Conservation (phyloP, 192 early-diverging fungal genomes). For the Coemansia sp. region DNA sequence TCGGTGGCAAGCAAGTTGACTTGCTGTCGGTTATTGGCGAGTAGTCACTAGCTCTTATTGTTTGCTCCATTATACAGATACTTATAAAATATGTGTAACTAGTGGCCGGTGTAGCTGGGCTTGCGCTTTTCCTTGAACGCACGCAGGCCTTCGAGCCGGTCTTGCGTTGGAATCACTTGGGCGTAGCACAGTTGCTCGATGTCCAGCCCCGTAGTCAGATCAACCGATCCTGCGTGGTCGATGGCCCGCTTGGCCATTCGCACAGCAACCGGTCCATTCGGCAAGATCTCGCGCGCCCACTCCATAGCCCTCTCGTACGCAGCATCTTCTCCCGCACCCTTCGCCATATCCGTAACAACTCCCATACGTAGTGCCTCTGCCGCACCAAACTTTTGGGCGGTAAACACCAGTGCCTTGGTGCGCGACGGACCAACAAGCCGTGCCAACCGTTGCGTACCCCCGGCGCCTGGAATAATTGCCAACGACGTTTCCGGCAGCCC, state of each 20-base stretch:
- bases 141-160: slow-evolving; percentile 82
- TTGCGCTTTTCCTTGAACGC: slow-evolving; percentile 82
- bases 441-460: slow-evolving; percentile 90
- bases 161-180: slow-evolving; percentile 90
- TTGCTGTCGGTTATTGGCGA: slow-evolving; percentile 55
- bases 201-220: slow-evolving; percentile 81
- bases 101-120: slow-evolving; percentile 70
- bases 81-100: neutral
- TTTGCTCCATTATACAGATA: slow-evolving; percentile 2
- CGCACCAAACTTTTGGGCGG: slow-evolving; percentile 66
- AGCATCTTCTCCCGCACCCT: slow-evolving; percentile 22
- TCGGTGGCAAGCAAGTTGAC: slow-evolving; percentile 55
- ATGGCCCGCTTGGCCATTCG: slow-evolving; percentile 91
- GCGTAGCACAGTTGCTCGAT: slow-evolving; percentile 95
- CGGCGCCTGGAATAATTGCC: slow-evolving; percentile 96
- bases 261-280: slow-evolving; percentile 80
- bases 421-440: slow-evolving; percentile 79
- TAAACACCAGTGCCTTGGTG: slow-evolving; percentile 94
- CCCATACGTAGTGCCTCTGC: slow-evolving; percentile 65
- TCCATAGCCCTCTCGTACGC: slow-evolving; percentile 69
- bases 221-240: slow-evolving; percentile 73
- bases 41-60: neutral
- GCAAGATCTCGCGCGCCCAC: slow-evolving; percentile 74
- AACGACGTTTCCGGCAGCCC: slow-evolving; percentile 90
- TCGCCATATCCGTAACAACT: slow-evolving; percentile 66